Evolutionary conservation across 108 stramenopile genomes (phyloP), one percentile per base, ranked within the genome.

Genomic region (Schizochytrium sp.): DNA sequence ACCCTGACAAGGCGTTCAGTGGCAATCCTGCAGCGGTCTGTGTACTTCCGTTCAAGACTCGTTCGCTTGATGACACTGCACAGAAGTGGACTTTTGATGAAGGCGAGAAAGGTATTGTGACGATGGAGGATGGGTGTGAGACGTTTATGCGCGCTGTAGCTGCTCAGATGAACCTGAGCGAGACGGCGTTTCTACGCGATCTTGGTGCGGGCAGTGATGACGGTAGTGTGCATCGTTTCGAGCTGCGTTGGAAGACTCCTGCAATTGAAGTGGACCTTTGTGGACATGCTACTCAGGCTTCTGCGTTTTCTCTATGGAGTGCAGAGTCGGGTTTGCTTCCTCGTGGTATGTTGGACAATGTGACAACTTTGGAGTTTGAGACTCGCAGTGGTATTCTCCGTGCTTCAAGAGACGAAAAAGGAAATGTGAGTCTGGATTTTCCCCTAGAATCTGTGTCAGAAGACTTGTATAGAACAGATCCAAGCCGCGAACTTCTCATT

Each of bases 11-110:
- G n/a, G 87, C 93, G 10, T 97, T 96, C 19, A 92, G 93, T 46
- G 99, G 99, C 5, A 99, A 99, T 89, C 96, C 98, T 28, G 99
- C 99, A 40, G 97, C 95, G n/a, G 96, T 99, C 46, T 97, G 98
- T 13, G 83, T 98, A 13, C 88, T 96, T n/a, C 88, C 88, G 40
- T 42, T 41, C 19, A 3, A 8, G 12, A 88, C 87, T 41, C 55
- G 55, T 12, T 28, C 56, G 56, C 42, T 87, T 4, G 57, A 4
- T 17, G 13, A 17, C 8, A 46, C 7, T 42, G 88, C 88, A 45
- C 7, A 17, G n/a, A 4, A 45, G 40, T 87, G 46, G 83, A 47
- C 50, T 28, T n/a, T 47, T 45, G 19, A n/a, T 89, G 88, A 94
- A n/a, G 91, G 55, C 4, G 59, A 72, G 5, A 90, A 89, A 10